Conservation (phyloP, 345 rosid genomes). For the Nasturtium officinale region DNA sequence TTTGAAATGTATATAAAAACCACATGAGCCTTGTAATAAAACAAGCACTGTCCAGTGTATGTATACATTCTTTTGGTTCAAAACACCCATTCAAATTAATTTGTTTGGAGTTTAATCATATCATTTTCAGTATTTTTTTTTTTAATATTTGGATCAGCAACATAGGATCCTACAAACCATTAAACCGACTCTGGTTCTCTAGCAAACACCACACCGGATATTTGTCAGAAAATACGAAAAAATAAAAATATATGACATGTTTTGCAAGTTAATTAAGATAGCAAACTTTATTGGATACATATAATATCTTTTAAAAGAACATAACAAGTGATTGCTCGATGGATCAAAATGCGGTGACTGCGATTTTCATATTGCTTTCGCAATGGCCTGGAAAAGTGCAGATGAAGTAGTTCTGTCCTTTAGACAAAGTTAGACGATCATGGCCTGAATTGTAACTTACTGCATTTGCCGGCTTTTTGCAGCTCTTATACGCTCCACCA, state of each 20-base stretch:
- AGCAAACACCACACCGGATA: background rate
- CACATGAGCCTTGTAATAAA: background rate
- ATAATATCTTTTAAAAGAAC: background rate
- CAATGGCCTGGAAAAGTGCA: slow-evolving; percentile 54
- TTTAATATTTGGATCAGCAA: background rate
- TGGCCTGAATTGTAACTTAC: slow-evolving; percentile 47
- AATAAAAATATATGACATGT: background rate
- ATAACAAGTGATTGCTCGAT: slow-evolving; percentile 14
- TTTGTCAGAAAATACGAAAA: background rate
- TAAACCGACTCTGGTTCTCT: background rate
- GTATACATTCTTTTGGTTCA: background rate
- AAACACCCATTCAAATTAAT: background rate
- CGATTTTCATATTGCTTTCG: slow-evolving; percentile 56
- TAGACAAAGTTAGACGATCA: slow-evolving; percentile 55
- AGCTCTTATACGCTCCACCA: slow-evolving; percentile 46
- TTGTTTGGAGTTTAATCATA: background rate
- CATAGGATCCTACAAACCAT: background rate
- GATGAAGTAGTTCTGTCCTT: slow-evolving; percentile 58
- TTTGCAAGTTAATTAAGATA: background rate
- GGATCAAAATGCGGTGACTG: slow-evolving; percentile 46
- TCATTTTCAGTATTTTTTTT: background rate
- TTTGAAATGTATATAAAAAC: background rate
- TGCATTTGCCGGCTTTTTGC: slow-evolving; percentile 47
- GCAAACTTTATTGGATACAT: slow-evolving; percentile 29
- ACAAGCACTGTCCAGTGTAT: background rate